These are phyloP conservation scores for Thermothelomyces thermophilus DNA, from an alignment of 2,329 filamentous ascomycete genomes.

Conservation along the genomic window DNA sequence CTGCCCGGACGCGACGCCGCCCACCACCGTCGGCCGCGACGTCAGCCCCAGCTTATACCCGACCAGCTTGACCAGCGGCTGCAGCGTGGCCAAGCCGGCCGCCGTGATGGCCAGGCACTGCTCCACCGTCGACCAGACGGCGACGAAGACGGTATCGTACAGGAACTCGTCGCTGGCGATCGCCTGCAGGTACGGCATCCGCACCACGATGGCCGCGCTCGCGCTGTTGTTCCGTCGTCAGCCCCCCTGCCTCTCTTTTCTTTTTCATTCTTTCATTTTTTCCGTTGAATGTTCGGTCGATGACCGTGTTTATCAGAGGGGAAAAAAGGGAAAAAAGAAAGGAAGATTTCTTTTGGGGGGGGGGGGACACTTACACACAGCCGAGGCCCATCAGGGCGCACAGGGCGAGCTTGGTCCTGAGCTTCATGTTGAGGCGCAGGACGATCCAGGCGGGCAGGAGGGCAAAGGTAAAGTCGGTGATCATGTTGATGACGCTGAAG, in stretches of 20 bases:
- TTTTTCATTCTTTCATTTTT: neutral
- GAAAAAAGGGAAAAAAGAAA: no score
- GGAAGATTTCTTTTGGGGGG: no score
- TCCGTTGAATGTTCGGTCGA: no score
- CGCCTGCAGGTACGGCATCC: conserved; percentile 31
- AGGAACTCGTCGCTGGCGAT: conserved; percentile 34
- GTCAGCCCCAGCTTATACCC: conserved; percentile 27
- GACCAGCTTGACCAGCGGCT: conserved; percentile 36
- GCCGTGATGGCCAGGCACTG: conserved; percentile 43
- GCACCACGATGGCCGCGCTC: conserved; percentile 38
- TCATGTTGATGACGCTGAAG: conserved; percentile 43
- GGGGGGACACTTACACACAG: conserved; percentile 39
- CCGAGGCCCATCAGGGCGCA: conserved; percentile 50
- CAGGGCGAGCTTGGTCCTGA: conserved; percentile 44
- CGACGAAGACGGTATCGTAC: conserved; percentile 38
- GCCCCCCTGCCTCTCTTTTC: neutral
- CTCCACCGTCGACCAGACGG: conserved; percentile 45
- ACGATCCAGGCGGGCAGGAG: conserved; percentile 49
- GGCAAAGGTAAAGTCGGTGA: conserved; percentile 46
- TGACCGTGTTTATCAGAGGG: no score
- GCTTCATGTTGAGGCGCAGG: conserved; percentile 48
- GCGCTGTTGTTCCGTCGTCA: conserved; percentile 30
- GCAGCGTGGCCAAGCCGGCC: conserved; percentile 41
- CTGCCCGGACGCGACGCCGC: neutral
- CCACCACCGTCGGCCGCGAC: conserved; percentile 3